Base-by-base conservation (phyloP, 164 flowering plant genomes). In the Vitis rotundifolia region DNA sequence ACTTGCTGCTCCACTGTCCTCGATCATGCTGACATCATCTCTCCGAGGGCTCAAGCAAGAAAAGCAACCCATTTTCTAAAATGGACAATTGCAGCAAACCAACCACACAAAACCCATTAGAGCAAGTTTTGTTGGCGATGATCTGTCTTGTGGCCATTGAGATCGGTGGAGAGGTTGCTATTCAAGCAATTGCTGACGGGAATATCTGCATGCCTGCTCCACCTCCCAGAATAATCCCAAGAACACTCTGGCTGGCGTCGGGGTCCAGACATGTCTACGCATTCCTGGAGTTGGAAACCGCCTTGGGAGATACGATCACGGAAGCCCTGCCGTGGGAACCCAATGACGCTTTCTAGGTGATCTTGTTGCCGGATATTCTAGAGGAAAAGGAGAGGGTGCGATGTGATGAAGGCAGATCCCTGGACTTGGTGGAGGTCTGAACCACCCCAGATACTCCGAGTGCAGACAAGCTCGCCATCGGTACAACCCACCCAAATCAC, bases 191-290 rank as follows among this genome's bases (percentile, higher is more conserved):
- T 94, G 80, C 97, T 91, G 10, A 93, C 96, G 3, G 94, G 91
- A 67, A 91, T 87, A 68, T 94, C 0, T 94, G 79, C 2, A 96
- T 90, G 71, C 96, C 97, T 57, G 97, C 94, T 54, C 97, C 97
- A 72, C 94, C 98, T 44, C 97, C 98, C 59, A 94, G 90, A 64
- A 94, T 90, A 67, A 94, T 87, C 15, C 94, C 97, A 59, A 90
- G 76, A 22, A 93, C 97, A 86, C 98, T 93, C 97, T 91, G 81
- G 85, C 94, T 91, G 1, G 98, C 97, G 63, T 93, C 98, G 19
- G 97, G 98, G 56, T 93, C 94, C 44, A 93, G 95, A 69, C 98
- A 93, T 1, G 97, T 91, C 81, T 90, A 94, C 11, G 95, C 81
- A 68, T 80, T 84, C 61, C 65, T 77, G 37, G 97, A 87, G 77